Base-by-base conservation (phyloP, 805 yeast species). In the Ogataea pini region DNA sequence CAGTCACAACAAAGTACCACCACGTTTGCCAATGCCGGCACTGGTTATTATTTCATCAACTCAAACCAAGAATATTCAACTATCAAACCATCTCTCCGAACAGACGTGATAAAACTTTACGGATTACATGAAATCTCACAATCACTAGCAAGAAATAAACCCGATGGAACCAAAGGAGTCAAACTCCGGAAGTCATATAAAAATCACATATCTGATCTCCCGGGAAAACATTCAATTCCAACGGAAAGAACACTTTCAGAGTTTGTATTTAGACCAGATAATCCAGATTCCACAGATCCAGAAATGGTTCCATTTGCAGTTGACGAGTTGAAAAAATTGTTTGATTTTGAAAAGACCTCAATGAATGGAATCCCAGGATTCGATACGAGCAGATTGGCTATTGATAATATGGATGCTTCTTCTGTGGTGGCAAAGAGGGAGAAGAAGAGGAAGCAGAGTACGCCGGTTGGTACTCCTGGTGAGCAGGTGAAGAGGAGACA, bases 131-230 rank as follows among this genome's bases (percentile, higher is more conserved):
- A 75, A 1, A 70, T 91, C 12, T 87, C 96, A 1, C 74, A 79
- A 46, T 83, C 96, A 3, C 85, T 94, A 36, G 96, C 97, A 1
- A 78, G 99, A 61, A 77, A 85, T 9, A 90, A 88, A 59, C 84
- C 89, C 2, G 95, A 86, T 59, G 96, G 97, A 0, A 78, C 94
- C 0, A 90, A 88, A 57, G 97, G 96, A 46, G 90, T 90, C 32
- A 94, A 94, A 69, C 77, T 94, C 47, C 78, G 99, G 59, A 94
- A 94, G 68, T 89, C 97, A 0, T 94, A 94, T 70, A 94, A 94
- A 66, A 90, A 91, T 55, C 98, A 92, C 64, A 86, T 94, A 12
- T 75, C 78, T 32, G 97, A 91, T 57, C 71, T 94, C 24, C 87
- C 96, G 0, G 97, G 91, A 2, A 85, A 83, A 61, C 88, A 83